phyloP scores from a whole-genome alignment of 75 land plant species.

The Chamaecyparis obtusa region DNA sequence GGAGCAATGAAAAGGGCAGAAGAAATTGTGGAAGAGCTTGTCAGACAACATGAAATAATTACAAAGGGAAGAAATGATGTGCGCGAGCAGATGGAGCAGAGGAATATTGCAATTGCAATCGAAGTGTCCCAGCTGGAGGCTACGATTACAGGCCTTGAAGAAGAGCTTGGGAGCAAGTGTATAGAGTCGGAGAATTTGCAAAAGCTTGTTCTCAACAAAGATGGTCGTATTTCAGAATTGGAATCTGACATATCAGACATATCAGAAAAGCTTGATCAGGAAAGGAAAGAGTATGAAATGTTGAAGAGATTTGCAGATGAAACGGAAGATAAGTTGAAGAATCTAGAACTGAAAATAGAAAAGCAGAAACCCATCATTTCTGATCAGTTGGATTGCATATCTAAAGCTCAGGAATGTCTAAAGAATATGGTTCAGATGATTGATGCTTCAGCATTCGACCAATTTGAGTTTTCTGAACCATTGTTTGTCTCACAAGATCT shows the following conservation, averaged over 20 bases:
- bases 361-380: conserved; percentile 48
- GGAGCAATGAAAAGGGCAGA: conserved; percentile 90
- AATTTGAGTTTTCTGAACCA: conserved; percentile 45
- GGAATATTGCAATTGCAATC: conserved; percentile 90
- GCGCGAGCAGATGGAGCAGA: conserved; percentile 80
- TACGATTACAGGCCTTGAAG: conserved; percentile 56
- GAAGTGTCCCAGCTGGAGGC: conserved; percentile 97
- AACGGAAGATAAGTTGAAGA: conserved; percentile 29
- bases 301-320: conserved; percentile 31
- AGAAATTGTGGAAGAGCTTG: conserved; percentile 83
- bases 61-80: conserved; percentile 56
- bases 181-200: conserved; percentile 45
- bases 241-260: conserved; percentile 46
- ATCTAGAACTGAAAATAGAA: conserved; percentile 47
- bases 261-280: conserved; percentile 21
- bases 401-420: conserved; percentile 48
- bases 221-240: conserved; percentile 42
- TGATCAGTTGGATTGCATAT: conserved; percentile 49
- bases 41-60: conserved; percentile 59
- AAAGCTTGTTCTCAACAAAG: conserved; percentile 44
- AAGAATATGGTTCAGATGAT: conserved; percentile 38
- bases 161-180: conserved; percentile 57
- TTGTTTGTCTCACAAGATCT: conserved; percentile 48
- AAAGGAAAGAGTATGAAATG: conserved; percentile 10
- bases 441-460: conserved; percentile 36